phyloP scores from a whole-genome alignment of 169 alveolate species.

The Ichthyophthirius multifiliis region DNA sequence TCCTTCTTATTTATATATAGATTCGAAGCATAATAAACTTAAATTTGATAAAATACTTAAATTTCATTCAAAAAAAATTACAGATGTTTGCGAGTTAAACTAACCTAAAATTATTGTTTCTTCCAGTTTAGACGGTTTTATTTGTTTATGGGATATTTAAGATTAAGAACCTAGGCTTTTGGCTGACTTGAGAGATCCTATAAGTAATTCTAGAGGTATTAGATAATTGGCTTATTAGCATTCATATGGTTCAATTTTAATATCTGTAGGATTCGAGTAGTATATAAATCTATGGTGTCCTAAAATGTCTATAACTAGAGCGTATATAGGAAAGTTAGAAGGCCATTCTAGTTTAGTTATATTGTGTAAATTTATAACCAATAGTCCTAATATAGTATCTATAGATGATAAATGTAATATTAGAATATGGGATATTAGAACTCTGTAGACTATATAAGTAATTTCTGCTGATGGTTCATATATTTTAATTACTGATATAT shows the following conservation, averaged over 20 bases:
- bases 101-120: slow-evolving; percentile 65
- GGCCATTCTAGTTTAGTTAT: slow-evolving; percentile 85
- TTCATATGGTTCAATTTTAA: slow-evolving; percentile 71
- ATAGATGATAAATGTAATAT: slow-evolving; percentile 81
- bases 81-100: slow-evolving; percentile 68
- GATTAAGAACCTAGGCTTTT: slow-evolving; percentile 47
- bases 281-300: slow-evolving; percentile 84
- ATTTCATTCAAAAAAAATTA: slow-evolving; percentile 62
- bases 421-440: slow-evolving; percentile 82
- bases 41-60: slow-evolving; percentile 5
- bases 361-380: slow-evolving; percentile 67
- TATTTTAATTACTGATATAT: slow-evolving; percentile 18
- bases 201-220: no score
- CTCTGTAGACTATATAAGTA: slow-evolving; percentile 59
- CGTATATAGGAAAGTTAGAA: slow-evolving; percentile 74
- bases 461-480: slow-evolving; percentile 50
- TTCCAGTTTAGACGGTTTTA: slow-evolving; percentile 74
- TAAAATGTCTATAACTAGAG: slow-evolving; percentile 68
- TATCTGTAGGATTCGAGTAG: slow-evolving; percentile 80
- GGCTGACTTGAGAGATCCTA: slow-evolving; percentile 18
- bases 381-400: slow-evolving; percentile 73
- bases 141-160: slow-evolving; percentile 58
- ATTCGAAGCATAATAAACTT: neutral
- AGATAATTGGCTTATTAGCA: slow-evolving; percentile 72
- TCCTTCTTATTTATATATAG: neutral